These are phyloP conservation scores for Sporothrix luriei DNA, from an alignment of 2,329 filamentous ascomycete genomes.

Conservation along the genomic window DNA sequence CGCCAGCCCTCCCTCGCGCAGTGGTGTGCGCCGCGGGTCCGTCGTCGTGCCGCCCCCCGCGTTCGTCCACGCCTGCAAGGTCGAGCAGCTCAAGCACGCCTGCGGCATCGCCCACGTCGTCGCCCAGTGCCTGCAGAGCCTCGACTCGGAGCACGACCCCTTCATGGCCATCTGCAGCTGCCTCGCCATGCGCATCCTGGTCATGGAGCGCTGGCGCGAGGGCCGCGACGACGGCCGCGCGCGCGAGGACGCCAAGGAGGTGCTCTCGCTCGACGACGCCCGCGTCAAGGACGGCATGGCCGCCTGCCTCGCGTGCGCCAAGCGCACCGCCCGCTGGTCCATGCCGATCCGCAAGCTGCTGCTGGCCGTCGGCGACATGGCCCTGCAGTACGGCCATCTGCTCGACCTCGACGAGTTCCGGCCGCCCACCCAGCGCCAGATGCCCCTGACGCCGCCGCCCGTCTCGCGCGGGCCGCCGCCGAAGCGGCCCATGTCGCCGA, in stretches of 20 bases:
- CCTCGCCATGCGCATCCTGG: constrained; percentile 10
- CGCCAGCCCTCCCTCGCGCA: neutral
- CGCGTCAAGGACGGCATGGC: constrained; percentile 11
- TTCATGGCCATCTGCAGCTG: constrained; percentile 26
- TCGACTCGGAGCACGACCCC: neutral
- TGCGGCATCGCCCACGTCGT: constrained; percentile 21
- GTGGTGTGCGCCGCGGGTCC: neutral
- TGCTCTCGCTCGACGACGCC: constrained; percentile 8
- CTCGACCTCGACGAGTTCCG: constrained; percentile 18
- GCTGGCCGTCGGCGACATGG: constrained; percentile 24
- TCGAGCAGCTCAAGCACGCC: constrained; percentile 25
- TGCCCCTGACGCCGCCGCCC: neutral
- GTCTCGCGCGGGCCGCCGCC: neutral
- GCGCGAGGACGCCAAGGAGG: neutral
- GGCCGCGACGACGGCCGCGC: neutral
- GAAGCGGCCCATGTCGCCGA: constrained; percentile 6
- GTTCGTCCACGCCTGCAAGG: constrained; percentile 17
- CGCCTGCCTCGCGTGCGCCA: constrained; percentile 12
- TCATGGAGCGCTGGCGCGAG: constrained; percentile 12
- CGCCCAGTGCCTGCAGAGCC: neutral
- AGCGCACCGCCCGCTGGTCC: constrained; percentile 24
- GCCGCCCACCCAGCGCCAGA: neutral
- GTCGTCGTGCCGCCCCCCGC: neutral
- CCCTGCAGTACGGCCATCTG: constrained; percentile 16
- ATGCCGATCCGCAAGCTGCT: constrained; percentile 19